A percentile compares a stretch with the other conserved stretches of the same genome.
phyloP scores from a whole-genome alignment of 2,329 filamentous ascomycete species.

The Cercospora sp. region DNA sequence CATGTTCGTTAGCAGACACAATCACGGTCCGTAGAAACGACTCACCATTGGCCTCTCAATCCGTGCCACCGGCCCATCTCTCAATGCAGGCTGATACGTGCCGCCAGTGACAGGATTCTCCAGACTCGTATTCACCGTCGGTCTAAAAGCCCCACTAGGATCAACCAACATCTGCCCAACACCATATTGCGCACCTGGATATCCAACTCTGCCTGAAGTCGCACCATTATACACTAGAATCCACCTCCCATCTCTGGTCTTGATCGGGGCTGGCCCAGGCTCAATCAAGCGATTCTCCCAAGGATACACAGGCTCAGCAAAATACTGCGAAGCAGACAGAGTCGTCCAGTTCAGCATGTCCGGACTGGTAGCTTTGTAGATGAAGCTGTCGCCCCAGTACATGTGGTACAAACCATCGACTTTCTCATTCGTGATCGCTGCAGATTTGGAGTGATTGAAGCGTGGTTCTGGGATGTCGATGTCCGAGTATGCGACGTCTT shows the following conservation, averaged over 20 bases:
- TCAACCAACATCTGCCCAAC: constrained; percentile 41
- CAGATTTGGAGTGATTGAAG: constrained; percentile 30
- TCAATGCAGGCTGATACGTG: constrained; percentile 26
- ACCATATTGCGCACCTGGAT: constrained; percentile 35
- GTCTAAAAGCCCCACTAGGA: constrained; percentile 23
- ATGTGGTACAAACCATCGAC: constrained; percentile 40
- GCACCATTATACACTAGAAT: constrained; percentile 38
- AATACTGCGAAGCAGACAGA: constrained; percentile 23
- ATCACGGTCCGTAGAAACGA: background rate
- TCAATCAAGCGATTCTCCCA: constrained; percentile 42
- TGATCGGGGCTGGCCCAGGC: constrained; percentile 38
- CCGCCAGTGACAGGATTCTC: constrained; percentile 18
- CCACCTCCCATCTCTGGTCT: constrained; percentile 40
- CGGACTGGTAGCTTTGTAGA: constrained; percentile 37
- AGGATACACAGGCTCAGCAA: constrained; percentile 32
- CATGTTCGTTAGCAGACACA: background rate
- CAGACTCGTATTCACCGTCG: constrained; percentile 22
- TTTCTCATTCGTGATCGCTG: constrained; percentile 37
- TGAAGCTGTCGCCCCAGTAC: constrained; percentile 39
- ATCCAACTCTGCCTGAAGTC: constrained; percentile 34
- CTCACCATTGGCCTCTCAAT: constrained; percentile 34
- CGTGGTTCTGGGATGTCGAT: constrained; percentile 26
- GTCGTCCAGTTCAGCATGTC: constrained; percentile 40
- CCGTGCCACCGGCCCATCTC: constrained; percentile 35
- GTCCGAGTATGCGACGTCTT: constrained; percentile 28